phyloP scores from a whole-genome alignment of 1,284 basidiomycete genomes.

The Trametes pubescens region DNA sequence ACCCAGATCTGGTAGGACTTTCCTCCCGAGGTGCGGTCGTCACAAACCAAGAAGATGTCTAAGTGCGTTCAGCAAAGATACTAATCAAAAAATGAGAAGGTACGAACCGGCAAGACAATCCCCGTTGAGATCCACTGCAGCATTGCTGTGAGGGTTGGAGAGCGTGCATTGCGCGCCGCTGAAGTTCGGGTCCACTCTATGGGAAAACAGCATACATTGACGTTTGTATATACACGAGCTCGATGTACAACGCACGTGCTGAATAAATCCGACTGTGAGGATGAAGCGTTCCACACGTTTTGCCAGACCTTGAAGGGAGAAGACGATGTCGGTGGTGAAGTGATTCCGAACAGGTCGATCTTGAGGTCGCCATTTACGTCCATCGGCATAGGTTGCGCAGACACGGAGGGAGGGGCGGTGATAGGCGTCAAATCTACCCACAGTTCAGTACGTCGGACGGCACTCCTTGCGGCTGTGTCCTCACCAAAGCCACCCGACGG shows the following conservation, averaged over 20 bases:
- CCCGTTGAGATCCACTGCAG: slow-evolving; percentile 94
- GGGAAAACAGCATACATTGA: not conserved
- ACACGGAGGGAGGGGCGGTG: slow-evolving; percentile 67
- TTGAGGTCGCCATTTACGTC: slow-evolving; percentile 91
- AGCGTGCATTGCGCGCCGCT: slow-evolving; percentile 74
- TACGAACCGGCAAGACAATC: slow-evolving; percentile 89
- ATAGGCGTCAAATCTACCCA: slow-evolving; percentile 52
- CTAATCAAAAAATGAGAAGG: not conserved
- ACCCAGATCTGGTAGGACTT: slow-evolving; percentile 92
- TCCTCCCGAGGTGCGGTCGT: slow-evolving; percentile 56
- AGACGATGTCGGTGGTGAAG: slow-evolving; percentile 50
- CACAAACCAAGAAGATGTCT: slow-evolving; percentile 94
- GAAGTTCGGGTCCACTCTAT: slow-evolving; percentile 67
- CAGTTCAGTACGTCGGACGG: not conserved
- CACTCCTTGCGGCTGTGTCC: slow-evolving; percentile 34
- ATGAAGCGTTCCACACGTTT: slow-evolving; percentile 76
- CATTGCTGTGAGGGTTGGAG: slow-evolving; percentile 92
- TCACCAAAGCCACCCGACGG: slow-evolving; percentile 74
- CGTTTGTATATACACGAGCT: slow-evolving; percentile 12
- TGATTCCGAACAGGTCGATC: slow-evolving; percentile 86
- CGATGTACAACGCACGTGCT: slow-evolving; percentile 56
- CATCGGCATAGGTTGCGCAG: slow-evolving; percentile 85
- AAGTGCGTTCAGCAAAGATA: slow-evolving; percentile 16
- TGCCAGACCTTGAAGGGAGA: slow-evolving; percentile 72
- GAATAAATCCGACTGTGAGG: slow-evolving; percentile 60